phyloP scores from a whole-genome alignment of 202 grass and related monocot species.

The Digitaria exilis region DNA sequence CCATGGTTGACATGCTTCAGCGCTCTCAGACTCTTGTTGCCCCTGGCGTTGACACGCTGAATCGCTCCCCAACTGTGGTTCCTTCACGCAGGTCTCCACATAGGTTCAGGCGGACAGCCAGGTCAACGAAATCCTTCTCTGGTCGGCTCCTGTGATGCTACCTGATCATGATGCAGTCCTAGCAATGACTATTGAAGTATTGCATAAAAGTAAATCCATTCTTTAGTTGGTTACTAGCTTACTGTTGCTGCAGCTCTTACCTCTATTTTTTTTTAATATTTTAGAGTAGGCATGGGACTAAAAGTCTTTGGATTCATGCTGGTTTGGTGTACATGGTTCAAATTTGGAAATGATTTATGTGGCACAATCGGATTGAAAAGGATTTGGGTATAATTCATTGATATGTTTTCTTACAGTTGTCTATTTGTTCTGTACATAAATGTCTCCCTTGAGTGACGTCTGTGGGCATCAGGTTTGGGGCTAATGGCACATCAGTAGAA shows the following conservation, averaged over 20 bases:
- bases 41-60: constrained; percentile 18
- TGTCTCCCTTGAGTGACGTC: too few relatives aligned
- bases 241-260: neutral
- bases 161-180: constrained; percentile 14
- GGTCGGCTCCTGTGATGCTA: constrained; percentile 8
- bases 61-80: constrained; percentile 33
- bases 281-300: neutral
- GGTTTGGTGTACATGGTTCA: constrained; percentile 28
- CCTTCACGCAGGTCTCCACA: constrained; percentile 34
- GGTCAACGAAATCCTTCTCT: constrained; percentile 45
- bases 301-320: constrained; percentile 12
- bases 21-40: constrained; percentile 71
- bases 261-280: constrained; percentile 20
- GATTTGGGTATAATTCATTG: too few relatives aligned
- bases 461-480: too few relatives aligned
- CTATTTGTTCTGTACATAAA: too few relatives aligned
- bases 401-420: too few relatives aligned
- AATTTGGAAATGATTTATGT: neutral
- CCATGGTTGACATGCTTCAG: constrained; percentile 92
- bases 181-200: constrained; percentile 16
- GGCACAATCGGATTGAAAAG: too few relatives aligned
- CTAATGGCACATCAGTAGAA: neutral
- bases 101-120: neutral
- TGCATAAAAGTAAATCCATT: constrained; percentile 27
- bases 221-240: constrained; percentile 36